phyloP scores from a whole-genome alignment of 495 filamentous ascomycete genomes.

The Penicillium lagena region DNA sequence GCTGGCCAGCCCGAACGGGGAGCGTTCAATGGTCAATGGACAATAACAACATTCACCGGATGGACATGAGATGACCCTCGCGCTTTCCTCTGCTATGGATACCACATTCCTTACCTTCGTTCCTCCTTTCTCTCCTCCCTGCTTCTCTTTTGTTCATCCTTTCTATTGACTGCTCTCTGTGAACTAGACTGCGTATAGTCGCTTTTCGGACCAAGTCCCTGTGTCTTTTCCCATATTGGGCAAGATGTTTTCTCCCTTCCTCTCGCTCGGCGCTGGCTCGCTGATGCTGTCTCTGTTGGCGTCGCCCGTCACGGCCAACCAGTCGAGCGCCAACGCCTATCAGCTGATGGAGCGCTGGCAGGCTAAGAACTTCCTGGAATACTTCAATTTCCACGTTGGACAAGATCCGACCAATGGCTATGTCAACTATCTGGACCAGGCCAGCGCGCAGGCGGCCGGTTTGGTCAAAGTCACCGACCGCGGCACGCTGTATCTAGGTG shows the following conservation, averaged over 20 bases:
- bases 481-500: slow-evolving; percentile 46
- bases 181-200: neutral
- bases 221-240: neutral
- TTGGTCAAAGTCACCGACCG: slow-evolving; percentile 51
- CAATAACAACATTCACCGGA: too few species aligned
- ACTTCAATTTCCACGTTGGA: slow-evolving; percentile 42
- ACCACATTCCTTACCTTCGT: too few species aligned
- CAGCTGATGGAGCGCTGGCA: slow-evolving; percentile 38
- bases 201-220: too few species aligned
- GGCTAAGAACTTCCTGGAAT: slow-evolving; percentile 42
- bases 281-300: slow-evolving; percentile 16
- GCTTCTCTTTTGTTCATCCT: slow-evolving; percentile 1
- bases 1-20: too few species aligned
- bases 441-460: slow-evolving; percentile 45
- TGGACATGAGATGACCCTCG: too few species aligned
- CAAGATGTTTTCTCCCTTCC: slow-evolving; percentile 15
- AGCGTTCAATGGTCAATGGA: too few species aligned
- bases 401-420: slow-evolving; percentile 66
- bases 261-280: slow-evolving; percentile 23
- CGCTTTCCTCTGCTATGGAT: too few species aligned
- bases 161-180: neutral
- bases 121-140: slow-evolving; percentile 1
- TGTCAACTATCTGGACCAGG: slow-evolving; percentile 57
- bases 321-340: slow-evolving; percentile 20
- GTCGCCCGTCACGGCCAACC: slow-evolving; percentile 7